Evolutionary conservation across 2,329 filamentous ascomycete species (phyloP).

Genomic region (Monilinia vaccinii-corymbosi): DNA sequence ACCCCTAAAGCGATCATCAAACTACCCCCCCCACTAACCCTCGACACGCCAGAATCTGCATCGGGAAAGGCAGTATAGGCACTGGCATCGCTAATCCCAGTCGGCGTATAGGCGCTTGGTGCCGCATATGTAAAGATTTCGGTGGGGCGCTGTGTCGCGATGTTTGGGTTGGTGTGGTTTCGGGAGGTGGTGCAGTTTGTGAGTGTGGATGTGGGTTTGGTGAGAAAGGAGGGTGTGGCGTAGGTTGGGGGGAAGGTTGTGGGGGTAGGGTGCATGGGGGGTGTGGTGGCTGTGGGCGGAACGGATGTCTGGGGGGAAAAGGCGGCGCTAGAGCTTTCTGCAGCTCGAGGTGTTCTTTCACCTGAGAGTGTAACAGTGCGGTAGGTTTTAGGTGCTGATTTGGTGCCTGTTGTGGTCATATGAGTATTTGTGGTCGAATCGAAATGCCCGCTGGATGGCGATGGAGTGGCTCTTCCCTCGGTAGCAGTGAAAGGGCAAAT

Average conservation of each 20-base stretch:
- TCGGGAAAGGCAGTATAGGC: neutral
- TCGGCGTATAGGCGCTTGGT: neutral
- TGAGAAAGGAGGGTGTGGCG: neutral
- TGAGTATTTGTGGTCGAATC: neutral
- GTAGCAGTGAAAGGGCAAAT: constrained; percentile 1
- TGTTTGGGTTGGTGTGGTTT: neutral
- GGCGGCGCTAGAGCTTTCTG: neutral
- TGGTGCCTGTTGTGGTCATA: neutral
- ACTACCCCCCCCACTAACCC: neutral
- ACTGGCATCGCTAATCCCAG: neutral
- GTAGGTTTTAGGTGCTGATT: neutral
- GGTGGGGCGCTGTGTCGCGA: neutral
- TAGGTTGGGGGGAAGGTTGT: neutral
- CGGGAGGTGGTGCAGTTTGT: neutral
- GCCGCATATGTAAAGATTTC: constrained; percentile 5
- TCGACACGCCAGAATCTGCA: neutral
- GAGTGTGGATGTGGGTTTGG: neutral
- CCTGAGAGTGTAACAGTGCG: constrained; percentile 1
- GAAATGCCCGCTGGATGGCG: neutral
- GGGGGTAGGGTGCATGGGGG: neutral
- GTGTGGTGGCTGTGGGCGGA: neutral
- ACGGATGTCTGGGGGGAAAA: neutral
- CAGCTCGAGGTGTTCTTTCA: neutral
- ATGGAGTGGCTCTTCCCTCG: neutral
- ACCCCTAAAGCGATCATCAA: neutral